These are phyloP conservation scores for Tylopilus felleus DNA, from an alignment of 768 basidiomycete species.

Conservation along the genomic window DNA sequence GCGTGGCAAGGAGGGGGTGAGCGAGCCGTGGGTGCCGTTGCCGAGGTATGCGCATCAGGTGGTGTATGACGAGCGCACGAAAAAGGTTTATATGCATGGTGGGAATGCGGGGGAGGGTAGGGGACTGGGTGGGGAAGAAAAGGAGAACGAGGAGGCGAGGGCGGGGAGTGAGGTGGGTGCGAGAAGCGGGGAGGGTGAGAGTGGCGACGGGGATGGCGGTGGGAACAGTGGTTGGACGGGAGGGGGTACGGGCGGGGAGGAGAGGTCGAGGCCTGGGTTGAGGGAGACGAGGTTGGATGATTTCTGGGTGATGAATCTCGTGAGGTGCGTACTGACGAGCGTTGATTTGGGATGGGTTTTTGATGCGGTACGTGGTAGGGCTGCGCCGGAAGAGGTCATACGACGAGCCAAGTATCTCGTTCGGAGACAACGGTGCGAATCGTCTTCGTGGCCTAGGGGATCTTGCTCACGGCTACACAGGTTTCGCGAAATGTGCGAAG, in stretches of 20 bases:
- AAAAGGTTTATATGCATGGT: constrained; percentile 66
- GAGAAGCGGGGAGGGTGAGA: not conserved
- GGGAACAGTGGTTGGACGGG: constrained; percentile 10
- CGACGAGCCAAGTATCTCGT: constrained; percentile 64
- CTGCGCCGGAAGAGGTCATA: constrained; percentile 58
- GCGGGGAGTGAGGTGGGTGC: too few species aligned
- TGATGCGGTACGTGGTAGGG: constrained; percentile 38
- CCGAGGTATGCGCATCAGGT: constrained; percentile 79
- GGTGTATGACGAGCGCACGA: constrained; percentile 60
- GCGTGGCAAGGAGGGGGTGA: not conserved
- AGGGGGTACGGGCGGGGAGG: constrained; percentile 18
- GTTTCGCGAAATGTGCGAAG: constrained; percentile 81
- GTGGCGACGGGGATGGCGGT: not conserved
- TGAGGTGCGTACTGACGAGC: constrained; percentile 46
- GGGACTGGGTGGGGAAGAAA: constrained; percentile 18
- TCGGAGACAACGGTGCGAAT: constrained; percentile 65
- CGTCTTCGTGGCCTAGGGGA: not conserved
- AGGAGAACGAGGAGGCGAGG: constrained; percentile 18
- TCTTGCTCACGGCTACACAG: constrained; percentile 32
- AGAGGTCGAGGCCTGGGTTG: constrained; percentile 2
- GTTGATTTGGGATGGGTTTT: not conserved
- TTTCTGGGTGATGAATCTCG: constrained; percentile 72
- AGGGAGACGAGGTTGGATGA: constrained; percentile 61
- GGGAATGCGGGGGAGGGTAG: constrained; percentile 59
- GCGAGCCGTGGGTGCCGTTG: constrained; percentile 41